Evolutionary conservation across 441 rosid genomes (phyloP).

Genomic region (Sinapis alba): DNA sequence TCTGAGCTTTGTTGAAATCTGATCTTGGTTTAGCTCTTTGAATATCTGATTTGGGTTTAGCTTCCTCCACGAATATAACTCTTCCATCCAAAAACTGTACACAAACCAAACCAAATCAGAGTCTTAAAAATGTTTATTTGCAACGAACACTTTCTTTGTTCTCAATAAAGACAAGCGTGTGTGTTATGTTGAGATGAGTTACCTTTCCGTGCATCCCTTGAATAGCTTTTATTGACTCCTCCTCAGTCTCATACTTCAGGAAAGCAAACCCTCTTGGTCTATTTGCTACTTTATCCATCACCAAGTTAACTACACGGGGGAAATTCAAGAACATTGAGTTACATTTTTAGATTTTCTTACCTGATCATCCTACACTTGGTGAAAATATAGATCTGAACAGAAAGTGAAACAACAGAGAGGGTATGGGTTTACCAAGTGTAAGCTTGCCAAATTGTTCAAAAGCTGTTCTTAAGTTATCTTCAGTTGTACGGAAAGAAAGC

Average conservation of each 20-base stretch:
- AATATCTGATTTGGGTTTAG: conserved; percentile 63
- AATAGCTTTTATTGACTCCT: conserved; percentile 69
- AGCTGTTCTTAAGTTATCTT: conserved; percentile 66
- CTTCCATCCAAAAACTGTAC: background rate
- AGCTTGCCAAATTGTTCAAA: conserved; percentile 69
- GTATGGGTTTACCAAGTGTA: conserved; percentile 47
- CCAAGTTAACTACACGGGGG: conserved; percentile 54
- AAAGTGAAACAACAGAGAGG: background rate
- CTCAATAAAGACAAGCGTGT: background rate
- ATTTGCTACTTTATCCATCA: conserved; percentile 78
- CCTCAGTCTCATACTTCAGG: conserved; percentile 65
- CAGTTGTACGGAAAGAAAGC: conserved; percentile 77
- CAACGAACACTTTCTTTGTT: background rate
- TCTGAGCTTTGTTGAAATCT: conserved; percentile 48
- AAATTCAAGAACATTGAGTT: background rate
- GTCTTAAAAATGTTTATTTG: background rate
- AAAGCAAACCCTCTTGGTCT: conserved; percentile 86
- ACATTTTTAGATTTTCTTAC: background rate
- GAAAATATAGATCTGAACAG: background rate
- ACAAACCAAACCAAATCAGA: conserved; percentile 6
- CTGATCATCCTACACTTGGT: background rate
- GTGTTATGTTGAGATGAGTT: background rate
- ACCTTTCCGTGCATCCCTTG: conserved; percentile 95
- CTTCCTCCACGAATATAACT: conserved; percentile 77
- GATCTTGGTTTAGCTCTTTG: conserved; percentile 39